Percentiles rank a stretch among this genome's conserved stretches.
phyloP scores from a whole-genome alignment of 495 filamentous ascomycete species.

The Penicillium psychrofluorescens region DNA sequence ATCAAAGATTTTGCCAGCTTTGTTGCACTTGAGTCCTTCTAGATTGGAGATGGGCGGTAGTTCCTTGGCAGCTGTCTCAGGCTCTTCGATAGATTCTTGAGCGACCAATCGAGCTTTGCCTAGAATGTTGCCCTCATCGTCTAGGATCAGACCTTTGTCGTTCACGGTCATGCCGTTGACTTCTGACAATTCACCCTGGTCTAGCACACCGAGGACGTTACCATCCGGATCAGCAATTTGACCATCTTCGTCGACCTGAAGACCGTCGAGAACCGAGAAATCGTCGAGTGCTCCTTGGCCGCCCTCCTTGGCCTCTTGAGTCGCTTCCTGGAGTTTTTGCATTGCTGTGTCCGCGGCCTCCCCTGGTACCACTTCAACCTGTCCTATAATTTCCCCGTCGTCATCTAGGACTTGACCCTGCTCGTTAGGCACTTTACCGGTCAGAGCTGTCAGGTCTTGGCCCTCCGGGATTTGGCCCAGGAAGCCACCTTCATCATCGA shows the following conservation, averaged over 20 bases:
- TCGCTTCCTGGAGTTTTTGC: conserved; percentile 19
- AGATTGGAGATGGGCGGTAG: conserved; percentile 51
- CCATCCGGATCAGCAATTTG: conserved; percentile 48
- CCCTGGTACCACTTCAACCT: conserved; percentile 16
- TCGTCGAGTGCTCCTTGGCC: conserved; percentile 22
- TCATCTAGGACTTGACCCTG: conserved; percentile 38
- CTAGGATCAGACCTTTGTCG: conserved; percentile 56
- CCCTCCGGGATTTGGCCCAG: conserved; percentile 27
- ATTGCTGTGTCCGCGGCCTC: conserved; percentile 11
- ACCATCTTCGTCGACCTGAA: conserved; percentile 49
- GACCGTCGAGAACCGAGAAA: conserved; percentile 47
- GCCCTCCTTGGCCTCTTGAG: conserved; percentile 17
- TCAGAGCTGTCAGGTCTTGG: conserved; percentile 29
- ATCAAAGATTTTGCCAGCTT: conserved; percentile 52
- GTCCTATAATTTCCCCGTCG: conserved; percentile 25
- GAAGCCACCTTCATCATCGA: conserved; percentile 40
- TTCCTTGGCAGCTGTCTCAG: conserved; percentile 21
- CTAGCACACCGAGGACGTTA: conserved; percentile 47
- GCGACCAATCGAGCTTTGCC: conserved; percentile 43
- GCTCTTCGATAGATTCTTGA: conserved; percentile 23
- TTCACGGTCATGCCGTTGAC: conserved; percentile 53
- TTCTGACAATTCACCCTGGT: conserved; percentile 54
- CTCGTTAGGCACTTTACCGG: conserved; percentile 42
- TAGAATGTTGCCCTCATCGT: conserved; percentile 57
- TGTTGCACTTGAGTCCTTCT: conserved; percentile 55